These are phyloP conservation scores for Flaveria sonorensis DNA, from an alignment of 129 eudicot genomes.

Conservation along the genomic window DNA sequence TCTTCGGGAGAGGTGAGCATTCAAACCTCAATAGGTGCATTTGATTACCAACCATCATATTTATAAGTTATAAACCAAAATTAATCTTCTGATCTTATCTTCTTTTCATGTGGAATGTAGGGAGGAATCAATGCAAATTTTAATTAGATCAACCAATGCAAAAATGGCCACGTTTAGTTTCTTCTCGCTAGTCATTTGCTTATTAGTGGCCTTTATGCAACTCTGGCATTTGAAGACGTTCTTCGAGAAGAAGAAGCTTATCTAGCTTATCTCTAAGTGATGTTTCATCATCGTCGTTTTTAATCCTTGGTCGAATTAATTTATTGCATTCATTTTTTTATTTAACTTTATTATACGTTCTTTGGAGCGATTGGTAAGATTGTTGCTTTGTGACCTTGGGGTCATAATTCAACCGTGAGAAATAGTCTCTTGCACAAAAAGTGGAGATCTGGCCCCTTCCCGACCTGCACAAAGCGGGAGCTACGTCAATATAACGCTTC, in stretches of 20 bases:
- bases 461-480: too few relatives aligned
- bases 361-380: too few relatives aligned
- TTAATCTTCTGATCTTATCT: neutral
- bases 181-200: constrained; percentile 53
- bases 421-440: too few relatives aligned
- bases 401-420: too few relatives aligned
- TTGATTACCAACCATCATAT: neutral
- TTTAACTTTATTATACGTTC: neutral
- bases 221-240: constrained; percentile 66
- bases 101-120: constrained; percentile 21
- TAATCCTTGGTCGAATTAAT: too few relatives aligned
- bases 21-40: neutral
- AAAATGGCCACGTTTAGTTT: constrained; percentile 57
- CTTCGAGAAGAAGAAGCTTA: constrained; percentile 58
- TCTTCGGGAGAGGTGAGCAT: constrained; percentile 66
- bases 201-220: constrained; percentile 49
- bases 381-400: too few relatives aligned
- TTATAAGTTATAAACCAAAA: neutral
- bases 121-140: constrained; percentile 54
- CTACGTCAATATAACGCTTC: too few relatives aligned
- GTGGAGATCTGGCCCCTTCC: too few relatives aligned
- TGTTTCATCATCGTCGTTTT: neutral
- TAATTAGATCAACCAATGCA: constrained; percentile 50
- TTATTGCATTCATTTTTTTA: neutral
- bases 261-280: constrained; percentile 28